phyloP scores from a whole-genome alignment of 352 stramenopile genomes.

The Globisporangium splendens region DNA sequence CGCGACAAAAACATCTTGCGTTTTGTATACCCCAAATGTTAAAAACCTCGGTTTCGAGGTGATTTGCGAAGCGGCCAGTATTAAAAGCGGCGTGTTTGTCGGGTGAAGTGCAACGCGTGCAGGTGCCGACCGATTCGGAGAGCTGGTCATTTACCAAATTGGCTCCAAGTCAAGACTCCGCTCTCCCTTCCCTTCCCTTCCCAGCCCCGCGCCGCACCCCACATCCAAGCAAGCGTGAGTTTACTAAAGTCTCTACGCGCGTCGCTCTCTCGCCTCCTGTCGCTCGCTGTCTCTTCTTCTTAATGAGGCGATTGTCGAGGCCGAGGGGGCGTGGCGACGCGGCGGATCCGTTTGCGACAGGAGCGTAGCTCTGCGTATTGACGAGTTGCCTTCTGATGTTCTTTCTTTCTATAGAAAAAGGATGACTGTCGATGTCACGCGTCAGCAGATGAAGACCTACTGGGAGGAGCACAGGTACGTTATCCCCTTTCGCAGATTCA shows the following conservation, averaged over 20 bases:
- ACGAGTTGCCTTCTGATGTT: neutral
- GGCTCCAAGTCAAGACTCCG: neutral
- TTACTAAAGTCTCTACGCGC: no score
- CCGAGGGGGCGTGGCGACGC: no score
- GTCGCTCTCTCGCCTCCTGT: no score
- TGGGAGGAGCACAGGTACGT: conserved; percentile 65
- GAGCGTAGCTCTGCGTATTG: no score
- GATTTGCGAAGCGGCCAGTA: neutral
- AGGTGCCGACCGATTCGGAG: neutral
- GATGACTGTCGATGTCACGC: conserved; percentile 56
- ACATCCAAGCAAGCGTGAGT: neutral
- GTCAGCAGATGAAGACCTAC: conserved; percentile 77
- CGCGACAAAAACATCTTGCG: neutral
- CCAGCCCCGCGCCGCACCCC: neutral
- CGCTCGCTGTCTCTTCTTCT: no score
- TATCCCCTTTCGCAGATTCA: neutral
- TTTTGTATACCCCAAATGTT: neutral
- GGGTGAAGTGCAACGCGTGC: neutral
- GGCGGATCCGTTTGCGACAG: no score
- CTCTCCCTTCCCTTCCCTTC: no score
- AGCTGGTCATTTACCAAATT: conserved; percentile 10
- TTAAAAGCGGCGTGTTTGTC: conserved; percentile 1
- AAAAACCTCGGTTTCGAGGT: neutral
- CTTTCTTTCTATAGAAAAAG: conserved; percentile 8
- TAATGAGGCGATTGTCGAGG: no score